These are phyloP conservation scores for Mycena filopes DNA, from an alignment of 768 basidiomycete species.

Conservation along the genomic window DNA sequence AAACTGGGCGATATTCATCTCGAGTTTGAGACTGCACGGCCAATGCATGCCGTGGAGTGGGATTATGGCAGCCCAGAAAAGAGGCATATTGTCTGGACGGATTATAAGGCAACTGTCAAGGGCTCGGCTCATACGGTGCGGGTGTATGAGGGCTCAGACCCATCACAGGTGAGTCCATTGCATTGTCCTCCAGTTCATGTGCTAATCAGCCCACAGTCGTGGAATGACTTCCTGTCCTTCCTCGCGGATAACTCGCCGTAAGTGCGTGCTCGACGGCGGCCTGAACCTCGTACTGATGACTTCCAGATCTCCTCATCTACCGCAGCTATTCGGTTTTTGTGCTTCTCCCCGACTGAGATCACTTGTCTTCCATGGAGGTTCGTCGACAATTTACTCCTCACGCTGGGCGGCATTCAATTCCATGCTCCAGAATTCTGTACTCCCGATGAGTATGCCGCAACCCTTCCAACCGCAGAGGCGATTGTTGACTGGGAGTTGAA, in stretches of 20 bases:
- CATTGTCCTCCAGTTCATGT: too few relatives aligned
- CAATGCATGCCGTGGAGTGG: not conserved
- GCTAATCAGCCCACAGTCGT: too few relatives aligned
- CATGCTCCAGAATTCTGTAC: constrained; percentile 1
- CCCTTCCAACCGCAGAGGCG: not conserved
- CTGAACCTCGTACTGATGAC: too few relatives aligned
- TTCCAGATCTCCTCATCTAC: not conserved
- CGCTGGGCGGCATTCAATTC: not conserved
- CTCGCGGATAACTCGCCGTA: constrained; percentile 14
- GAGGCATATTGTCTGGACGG: not conserved
- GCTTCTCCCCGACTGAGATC: not conserved
- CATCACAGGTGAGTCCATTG: not conserved
- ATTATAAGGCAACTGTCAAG: constrained; percentile 8
- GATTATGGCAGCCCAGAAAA: not conserved
- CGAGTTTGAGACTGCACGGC: not conserved
- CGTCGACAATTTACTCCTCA: not conserved
- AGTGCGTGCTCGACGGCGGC: not conserved
- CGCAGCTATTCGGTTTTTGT: constrained; percentile 17
- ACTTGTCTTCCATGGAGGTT: constrained; percentile 10
- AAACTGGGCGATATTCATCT: constrained; percentile 8
- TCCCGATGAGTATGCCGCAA: not conserved
- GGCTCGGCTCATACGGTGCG: not conserved
- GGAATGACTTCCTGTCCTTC: constrained; percentile 1
- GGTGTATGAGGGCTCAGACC: constrained; percentile 1
- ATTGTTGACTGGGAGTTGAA: constrained; percentile 7